Base-by-base conservation (phyloP, 192 early-diverging fungal species). In the Linnemannia schmuckeri region DNA sequence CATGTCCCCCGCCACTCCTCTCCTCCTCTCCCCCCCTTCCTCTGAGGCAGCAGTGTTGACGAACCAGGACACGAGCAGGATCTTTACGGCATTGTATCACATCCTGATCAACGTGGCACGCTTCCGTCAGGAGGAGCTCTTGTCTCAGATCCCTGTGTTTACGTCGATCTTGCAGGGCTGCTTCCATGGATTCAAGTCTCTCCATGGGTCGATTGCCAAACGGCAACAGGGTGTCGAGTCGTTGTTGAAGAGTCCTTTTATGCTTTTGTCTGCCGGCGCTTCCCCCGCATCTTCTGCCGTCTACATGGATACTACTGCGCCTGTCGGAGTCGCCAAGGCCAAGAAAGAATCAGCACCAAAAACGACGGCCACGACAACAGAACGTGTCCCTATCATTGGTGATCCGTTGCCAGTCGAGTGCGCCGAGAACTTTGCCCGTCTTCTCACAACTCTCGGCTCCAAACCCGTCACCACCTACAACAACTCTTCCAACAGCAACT, bases 181-280 rank as follows among this genome's bases (percentile, higher is more conserved):
- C n/a, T 68, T 94, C 24, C 88, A 94, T 70, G 92, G 92, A 72
- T 94, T 94, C 78, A 92, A 91, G 78, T 91, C 90, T 1, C 61
- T 85, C 6, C 89, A 91, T 79, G 82, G 85, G 6, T 91, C 90
- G 18, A 78, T 93, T 38, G 88, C 90, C 22, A 89, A 89, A 52
- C 63, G 83, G 7, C 81, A 80, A 30, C 73, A 81, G 37, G 87
- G 80, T 42, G 78, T 80, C 1, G 79, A 88, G 27, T 63, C 76
- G 15, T 20, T 84, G 24, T 57, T 82, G 44, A 88, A 89, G 70
- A 81, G 87, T 33, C 75, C 80, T 55, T 87, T 92, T 82, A 85
- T 86, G 81, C 42, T 89, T 5, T 55, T 92, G 30, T 89, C 82
- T 38, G 82, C 81, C 35, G 85, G 90, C 68, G 78, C 75, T 10